A percentile compares a stretch with the other conserved stretches of the same genome.
These are phyloP conservation scores for Aureobasidium uvarum DNA, from an alignment of 2,329 filamentous ascomycete species.

Conservation along the genomic window DNA sequence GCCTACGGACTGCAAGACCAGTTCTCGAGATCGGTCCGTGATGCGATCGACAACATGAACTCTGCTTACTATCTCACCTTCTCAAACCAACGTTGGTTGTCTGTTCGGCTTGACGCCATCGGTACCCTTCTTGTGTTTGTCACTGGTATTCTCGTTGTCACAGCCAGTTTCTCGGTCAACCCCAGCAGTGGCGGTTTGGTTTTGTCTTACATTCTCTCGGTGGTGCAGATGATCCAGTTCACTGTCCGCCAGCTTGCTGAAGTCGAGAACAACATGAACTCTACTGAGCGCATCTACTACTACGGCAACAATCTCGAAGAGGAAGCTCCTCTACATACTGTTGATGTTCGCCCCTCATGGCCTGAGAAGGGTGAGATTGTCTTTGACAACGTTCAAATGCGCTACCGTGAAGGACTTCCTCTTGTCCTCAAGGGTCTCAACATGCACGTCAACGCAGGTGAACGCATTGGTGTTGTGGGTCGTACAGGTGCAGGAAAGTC, in stretches of 20 bases:
- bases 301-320: constrained; percentile 86
- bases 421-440: constrained; percentile 50
- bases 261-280: constrained; percentile 98
- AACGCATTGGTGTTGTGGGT: constrained; percentile 78
- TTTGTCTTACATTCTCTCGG: constrained; percentile 86
- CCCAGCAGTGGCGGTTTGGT: constrained; percentile 86
- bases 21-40: constrained; percentile 68
- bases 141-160: constrained; percentile 86
- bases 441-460: constrained; percentile 71
- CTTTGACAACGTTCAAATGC: constrained; percentile 53
- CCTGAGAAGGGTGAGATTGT: constrained; percentile 73
- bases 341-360: constrained; percentile 71
- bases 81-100: constrained; percentile 92
- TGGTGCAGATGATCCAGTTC: constrained; percentile 95
- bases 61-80: constrained; percentile 93
- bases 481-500: constrained; percentile 81
- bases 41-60: constrained; percentile 86
- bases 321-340: constrained; percentile 77
- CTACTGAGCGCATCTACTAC: constrained; percentile 86
- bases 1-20: constrained; percentile 80
- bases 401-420: constrained; percentile 51
- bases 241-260: constrained; percentile 90
- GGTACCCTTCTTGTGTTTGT: constrained; percentile 83
- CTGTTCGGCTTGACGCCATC: constrained; percentile 77
- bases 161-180: constrained; percentile 78